phyloP scores from a whole-genome alignment of 2,329 filamentous ascomycete genomes.

The Apiospora rasikravindrae region DNA sequence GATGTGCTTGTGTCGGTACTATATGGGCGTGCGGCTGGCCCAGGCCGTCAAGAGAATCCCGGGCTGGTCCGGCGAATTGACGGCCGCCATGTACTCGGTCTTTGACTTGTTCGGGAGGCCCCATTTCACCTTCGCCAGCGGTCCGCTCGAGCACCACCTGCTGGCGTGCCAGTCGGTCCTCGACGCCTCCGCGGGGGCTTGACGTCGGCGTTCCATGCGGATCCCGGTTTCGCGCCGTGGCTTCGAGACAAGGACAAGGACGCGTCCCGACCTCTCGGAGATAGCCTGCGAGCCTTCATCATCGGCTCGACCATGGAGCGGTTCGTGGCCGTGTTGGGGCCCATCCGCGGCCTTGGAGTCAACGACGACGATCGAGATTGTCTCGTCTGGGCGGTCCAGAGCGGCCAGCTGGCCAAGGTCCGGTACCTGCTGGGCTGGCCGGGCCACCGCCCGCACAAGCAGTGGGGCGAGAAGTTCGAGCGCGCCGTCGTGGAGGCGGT shows the following conservation, averaged over 20 bases:
- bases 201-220: neutral
- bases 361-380: neutral
- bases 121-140: neutral
- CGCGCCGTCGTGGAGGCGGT: neutral
- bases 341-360: neutral
- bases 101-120: neutral
- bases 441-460: neutral
- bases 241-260: neutral
- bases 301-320: neutral
- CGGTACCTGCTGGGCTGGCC: neutral
- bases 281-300: neutral
- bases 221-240: neutral
- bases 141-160: neutral
- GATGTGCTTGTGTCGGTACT: neutral
- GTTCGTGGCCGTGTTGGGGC: neutral
- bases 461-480: neutral
- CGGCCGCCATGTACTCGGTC: neutral
- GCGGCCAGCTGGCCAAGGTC: neutral
- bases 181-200: neutral
- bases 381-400: neutral
- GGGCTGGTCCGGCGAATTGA: neutral
- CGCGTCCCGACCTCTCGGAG: neutral
- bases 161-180: neutral
- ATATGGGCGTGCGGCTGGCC: neutral
- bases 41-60: neutral